phyloP scores from a whole-genome alignment of 805 yeast genomes.

The Priceomyces castillae region DNA sequence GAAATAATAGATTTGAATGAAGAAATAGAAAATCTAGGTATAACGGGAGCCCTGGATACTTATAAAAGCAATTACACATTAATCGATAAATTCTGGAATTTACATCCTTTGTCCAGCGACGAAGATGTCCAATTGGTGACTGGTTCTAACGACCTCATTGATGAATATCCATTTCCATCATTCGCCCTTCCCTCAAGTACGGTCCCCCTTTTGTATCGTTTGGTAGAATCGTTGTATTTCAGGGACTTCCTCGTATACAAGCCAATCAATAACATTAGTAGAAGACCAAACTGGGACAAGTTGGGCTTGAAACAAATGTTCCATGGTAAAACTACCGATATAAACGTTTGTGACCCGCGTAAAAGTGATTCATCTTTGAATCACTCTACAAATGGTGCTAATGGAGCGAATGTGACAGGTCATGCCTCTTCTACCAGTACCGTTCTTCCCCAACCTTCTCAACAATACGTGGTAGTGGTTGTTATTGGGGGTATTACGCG shows the following conservation, averaged over 20 bases:
- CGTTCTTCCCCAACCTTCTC: slow-evolving; percentile 1
- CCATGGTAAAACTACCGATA: slow-evolving; percentile 39
- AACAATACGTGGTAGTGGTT: slow-evolving; percentile 44
- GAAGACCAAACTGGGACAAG: slow-evolving; percentile 46
- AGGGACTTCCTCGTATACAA: slow-evolving; percentile 48
- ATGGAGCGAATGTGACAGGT: slow-evolving; percentile 4
- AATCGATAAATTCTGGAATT: slow-evolving; percentile 44
- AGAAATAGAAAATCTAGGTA: slow-evolving; percentile 24
- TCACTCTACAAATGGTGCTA: background rate
- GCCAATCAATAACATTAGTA: slow-evolving; percentile 33
- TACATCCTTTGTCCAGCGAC: slow-evolving; percentile 43
- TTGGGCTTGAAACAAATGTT: slow-evolving; percentile 39
- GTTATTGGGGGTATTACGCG: slow-evolving; percentile 84
- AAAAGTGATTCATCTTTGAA: slow-evolving; percentile 17
- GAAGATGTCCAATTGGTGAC: slow-evolving; percentile 5
- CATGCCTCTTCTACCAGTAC: slow-evolving; percentile 13
- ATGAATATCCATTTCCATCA: slow-evolving; percentile 47
- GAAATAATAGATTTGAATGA: slow-evolving; percentile 6
- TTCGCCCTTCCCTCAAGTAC: slow-evolving; percentile 75
- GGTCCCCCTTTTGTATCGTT: slow-evolving; percentile 69
- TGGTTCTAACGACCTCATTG: slow-evolving; percentile 11
- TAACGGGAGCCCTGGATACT: slow-evolving; percentile 29
- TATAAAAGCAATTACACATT: slow-evolving; percentile 35
- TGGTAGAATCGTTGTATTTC: slow-evolving; percentile 66
- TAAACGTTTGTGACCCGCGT: slow-evolving; percentile 30